Evolutionary conservation across 768 basidiomycete genomes (phyloP).

Genomic region (Cyclocybe cylindracea): DNA sequence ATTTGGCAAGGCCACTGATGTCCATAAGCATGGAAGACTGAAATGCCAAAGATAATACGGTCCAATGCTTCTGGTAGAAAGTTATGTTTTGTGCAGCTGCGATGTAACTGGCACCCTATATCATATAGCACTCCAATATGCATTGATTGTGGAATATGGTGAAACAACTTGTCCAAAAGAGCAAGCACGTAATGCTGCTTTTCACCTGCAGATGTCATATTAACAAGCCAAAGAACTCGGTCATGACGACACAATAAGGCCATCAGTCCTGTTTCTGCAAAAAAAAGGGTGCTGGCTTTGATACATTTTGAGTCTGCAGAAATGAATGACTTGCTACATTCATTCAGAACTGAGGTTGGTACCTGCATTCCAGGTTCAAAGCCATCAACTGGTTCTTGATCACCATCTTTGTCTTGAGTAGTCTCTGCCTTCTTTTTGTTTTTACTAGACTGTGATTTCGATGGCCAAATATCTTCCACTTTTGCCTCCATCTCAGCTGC

Average conservation of each 20-base stretch:
- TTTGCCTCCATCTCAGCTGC: slow-evolving; percentile 17
- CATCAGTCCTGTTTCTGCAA: slow-evolving; percentile 36
- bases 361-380: slow-evolving; percentile 24
- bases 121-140: slow-evolving; percentile 31
- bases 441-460: no score
- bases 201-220: slow-evolving; percentile 36
- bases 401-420: neutral
- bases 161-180: slow-evolving; percentile 30
- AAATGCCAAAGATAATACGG: slow-evolving; percentile 28
- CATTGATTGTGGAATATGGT: slow-evolving; percentile 26
- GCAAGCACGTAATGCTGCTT: slow-evolving; percentile 32
- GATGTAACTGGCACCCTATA: slow-evolving; percentile 36
- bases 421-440: neutral
- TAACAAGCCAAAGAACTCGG: slow-evolving; percentile 32
- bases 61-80: slow-evolving; percentile 23
- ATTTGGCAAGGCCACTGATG: slow-evolving; percentile 41
- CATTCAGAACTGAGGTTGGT: slow-evolving; percentile 30
- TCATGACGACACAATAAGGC: slow-evolving; percentile 38
- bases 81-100: slow-evolving; percentile 23
- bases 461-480: slow-evolving; percentile 15
- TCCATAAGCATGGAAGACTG: slow-evolving; percentile 41
- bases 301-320: slow-evolving; percentile 25
- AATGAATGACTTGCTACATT: slow-evolving; percentile 30
- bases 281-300: slow-evolving; percentile 30
- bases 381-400: slow-evolving; percentile 5